phyloP scores from a whole-genome alignment of 257 asterid genomes.

The Capsicum baccatum region DNA sequence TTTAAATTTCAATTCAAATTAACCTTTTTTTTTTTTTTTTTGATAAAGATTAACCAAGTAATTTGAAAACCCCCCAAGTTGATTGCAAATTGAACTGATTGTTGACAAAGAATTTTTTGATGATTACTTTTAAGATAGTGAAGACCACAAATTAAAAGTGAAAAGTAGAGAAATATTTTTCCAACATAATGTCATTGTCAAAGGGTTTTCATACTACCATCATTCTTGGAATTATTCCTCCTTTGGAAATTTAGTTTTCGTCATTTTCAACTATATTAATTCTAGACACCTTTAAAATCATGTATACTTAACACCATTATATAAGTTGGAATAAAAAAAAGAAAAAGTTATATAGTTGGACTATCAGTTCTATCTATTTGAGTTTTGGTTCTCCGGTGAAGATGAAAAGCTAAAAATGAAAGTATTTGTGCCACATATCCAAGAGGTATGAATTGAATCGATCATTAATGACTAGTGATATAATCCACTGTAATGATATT shows the following conservation, averaged over 20 bases:
- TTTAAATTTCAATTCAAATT: neutral
- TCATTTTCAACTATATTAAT: neutral
- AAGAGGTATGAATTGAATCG: too few relatives aligned
- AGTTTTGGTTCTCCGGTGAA: too few relatives aligned
- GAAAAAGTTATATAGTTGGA: too few relatives aligned
- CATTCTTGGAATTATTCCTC: slow-evolving; percentile 7
- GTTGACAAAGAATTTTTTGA: neutral
- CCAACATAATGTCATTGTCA: neutral
- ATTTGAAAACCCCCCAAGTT: neutral
- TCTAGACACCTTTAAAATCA: too few relatives aligned
- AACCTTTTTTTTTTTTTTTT: too few relatives aligned
- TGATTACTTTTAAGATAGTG: neutral
- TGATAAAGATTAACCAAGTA: neutral
- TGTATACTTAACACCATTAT: too few relatives aligned
- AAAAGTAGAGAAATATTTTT: neutral
- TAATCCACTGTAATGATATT: too few relatives aligned
- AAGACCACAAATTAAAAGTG: neutral
- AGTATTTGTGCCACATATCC: too few relatives aligned
- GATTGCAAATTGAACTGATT: neutral
- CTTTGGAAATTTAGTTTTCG: neutral
- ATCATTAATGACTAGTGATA: too few relatives aligned
- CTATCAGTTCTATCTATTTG: too few relatives aligned
- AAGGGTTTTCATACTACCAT: neutral
- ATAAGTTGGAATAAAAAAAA: too few relatives aligned
- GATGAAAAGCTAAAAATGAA: too few relatives aligned